Percentiles rank a stretch among this genome's conserved stretches.
These are phyloP conservation scores for Avena insularis DNA, from an alignment of 176 grass and related monocot species.

Conservation along the genomic window DNA sequence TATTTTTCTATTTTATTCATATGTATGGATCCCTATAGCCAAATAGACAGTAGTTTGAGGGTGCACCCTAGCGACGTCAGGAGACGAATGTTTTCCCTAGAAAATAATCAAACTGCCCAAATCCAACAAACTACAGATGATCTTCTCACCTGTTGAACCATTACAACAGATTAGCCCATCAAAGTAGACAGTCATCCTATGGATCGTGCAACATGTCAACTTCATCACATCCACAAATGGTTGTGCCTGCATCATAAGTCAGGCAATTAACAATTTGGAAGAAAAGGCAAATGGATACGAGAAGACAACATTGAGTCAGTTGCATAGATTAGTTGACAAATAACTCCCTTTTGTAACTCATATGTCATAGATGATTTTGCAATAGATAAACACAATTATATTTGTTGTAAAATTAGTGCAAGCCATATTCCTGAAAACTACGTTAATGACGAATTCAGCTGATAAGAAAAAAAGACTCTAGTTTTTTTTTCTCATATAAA, in stretches of 20 bases:
- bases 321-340: not conserved
- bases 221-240: conserved; percentile 2
- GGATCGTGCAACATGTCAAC: not conserved
- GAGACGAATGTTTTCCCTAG: not conserved
- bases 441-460: not conserved
- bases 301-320: not conserved
- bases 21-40: not conserved
- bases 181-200: not conserved
- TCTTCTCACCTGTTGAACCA: not conserved
- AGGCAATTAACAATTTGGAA: not conserved
- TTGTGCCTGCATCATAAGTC: not conserved
- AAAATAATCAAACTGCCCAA: not conserved
- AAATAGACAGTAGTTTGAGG: not conserved
- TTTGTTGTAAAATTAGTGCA: not conserved
- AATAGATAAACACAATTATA: not conserved
- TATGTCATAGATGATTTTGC: not conserved
- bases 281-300: not conserved
- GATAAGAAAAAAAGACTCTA: not conserved
- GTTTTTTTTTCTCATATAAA: not conserved
- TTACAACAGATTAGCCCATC: not conserved
- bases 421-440: not conserved
- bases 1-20: too few relatives aligned
- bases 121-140: not conserved
- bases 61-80: not conserved
- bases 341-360: not conserved